These are phyloP conservation scores for Solanum dulcamara DNA, from an alignment of 257 asterid genomes.

Conservation along the genomic window DNA sequence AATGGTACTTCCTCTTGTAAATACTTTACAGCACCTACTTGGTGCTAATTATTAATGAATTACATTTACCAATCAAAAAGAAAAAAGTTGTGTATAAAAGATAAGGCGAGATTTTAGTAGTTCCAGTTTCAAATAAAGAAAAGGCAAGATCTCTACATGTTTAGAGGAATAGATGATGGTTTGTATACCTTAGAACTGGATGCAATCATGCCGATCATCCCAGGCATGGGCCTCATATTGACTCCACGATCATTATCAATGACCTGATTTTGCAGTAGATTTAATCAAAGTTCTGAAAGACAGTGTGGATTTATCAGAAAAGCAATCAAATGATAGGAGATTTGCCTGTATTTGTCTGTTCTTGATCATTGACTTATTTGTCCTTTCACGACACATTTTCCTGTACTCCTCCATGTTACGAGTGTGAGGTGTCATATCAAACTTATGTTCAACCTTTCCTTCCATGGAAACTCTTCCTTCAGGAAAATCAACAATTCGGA, in stretches of 20 bases:
- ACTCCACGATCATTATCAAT: conserved; percentile 83
- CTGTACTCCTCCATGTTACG: conserved; percentile 46
- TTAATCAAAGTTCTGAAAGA: background rate
- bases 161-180: background rate
- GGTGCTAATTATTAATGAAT: background rate
- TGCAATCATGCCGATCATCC: conserved; percentile 63
- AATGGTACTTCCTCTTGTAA: background rate
- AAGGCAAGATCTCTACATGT: background rate
- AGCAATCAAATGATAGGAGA: background rate
- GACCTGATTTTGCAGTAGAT: conserved; percentile 39
- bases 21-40: background rate
- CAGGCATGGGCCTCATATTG: conserved; percentile 93
- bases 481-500: background rate
- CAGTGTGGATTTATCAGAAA: background rate
- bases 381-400: conserved; percentile 89
- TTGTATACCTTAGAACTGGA: conserved; percentile 59
- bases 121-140: background rate
- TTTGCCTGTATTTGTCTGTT: conserved; percentile 79
- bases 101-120: background rate
- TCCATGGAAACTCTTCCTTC: conserved; percentile 35
- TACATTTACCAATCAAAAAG: background rate
- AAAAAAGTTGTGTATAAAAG: background rate
- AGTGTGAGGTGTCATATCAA: conserved; percentile 82
- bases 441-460: conserved; percentile 90
- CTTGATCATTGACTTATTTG: conserved; percentile 82